These are phyloP conservation scores for Clitocybe nebularis DNA, from an alignment of 1,284 basidiomycete species.

Conservation along the genomic window DNA sequence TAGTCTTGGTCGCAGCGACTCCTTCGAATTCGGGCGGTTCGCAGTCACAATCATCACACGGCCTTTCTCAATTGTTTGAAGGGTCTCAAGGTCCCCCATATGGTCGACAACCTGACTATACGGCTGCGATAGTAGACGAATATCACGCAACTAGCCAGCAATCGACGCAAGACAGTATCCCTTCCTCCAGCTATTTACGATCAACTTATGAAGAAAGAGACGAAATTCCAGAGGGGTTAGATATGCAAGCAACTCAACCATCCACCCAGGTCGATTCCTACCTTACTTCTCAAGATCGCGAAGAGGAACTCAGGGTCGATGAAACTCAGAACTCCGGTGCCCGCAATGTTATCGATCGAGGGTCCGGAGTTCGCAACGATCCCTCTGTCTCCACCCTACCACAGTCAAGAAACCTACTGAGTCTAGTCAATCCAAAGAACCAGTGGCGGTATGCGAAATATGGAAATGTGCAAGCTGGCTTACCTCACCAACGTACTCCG, in stretches of 20 bases:
- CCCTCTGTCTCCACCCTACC: constrained; percentile 14
- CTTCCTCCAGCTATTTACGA: constrained; percentile 25
- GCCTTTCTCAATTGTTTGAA: constrained; percentile 12
- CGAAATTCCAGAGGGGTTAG: constrained; percentile 14
- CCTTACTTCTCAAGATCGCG: constrained; percentile 6
- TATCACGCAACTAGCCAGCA: constrained; percentile 7
- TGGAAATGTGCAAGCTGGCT: neutral
- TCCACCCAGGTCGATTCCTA: constrained; percentile 27
- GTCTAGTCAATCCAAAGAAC: constrained; percentile 24
- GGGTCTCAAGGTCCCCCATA: constrained; percentile 9
- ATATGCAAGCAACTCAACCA: constrained; percentile 23
- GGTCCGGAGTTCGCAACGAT: neutral
- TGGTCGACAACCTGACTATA: constrained; percentile 5
- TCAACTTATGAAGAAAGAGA: constrained; percentile 21
- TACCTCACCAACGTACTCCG: too few relatives aligned
- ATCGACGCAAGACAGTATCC: constrained; percentile 19
- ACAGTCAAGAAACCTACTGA: constrained; percentile 22
- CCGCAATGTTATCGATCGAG: neutral
- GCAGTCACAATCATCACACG: constrained; percentile 26
- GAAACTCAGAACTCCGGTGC: constrained; percentile 1
- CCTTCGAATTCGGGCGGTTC: constrained; percentile 37
- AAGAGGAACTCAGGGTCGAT: too few relatives aligned
- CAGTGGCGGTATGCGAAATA: constrained; percentile 26
- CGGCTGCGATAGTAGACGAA: constrained; percentile 6
- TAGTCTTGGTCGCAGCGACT: constrained; percentile 43